phyloP scores from a whole-genome alignment of 1,139 yeast genomes.

The Candida albicans region DNA sequence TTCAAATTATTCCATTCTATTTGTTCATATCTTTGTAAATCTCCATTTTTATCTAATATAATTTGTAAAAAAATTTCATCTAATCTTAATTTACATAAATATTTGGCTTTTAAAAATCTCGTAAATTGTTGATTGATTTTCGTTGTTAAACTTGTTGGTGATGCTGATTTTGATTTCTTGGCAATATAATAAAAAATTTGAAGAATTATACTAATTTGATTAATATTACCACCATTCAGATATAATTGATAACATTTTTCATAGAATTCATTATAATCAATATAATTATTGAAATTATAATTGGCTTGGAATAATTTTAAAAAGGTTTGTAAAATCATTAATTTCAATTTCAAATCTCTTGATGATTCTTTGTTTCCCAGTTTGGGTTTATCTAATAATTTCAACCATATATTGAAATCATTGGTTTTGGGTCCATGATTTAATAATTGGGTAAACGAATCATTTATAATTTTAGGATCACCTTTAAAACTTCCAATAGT shows the following conservation, averaged over 20 bases:
- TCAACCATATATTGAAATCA: conserved; percentile 12
- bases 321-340: conserved; percentile 30
- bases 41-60: conserved; percentile 21
- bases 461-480: conserved; percentile 45
- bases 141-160: conserved; percentile 5
- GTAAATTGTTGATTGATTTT: conserved; percentile 28
- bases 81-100: conserved; percentile 31
- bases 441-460: conserved; percentile 45
- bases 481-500: conserved; percentile 66
- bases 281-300: conserved; percentile 9
- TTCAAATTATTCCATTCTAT: conserved; percentile 23
- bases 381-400: conserved; percentile 6
- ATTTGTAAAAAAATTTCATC: conserved; percentile 33
- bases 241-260: conserved; percentile 59
- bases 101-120: conserved; percentile 28
- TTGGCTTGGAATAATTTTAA: conserved; percentile 39
- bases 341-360: conserved; percentile 23
- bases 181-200: conserved; percentile 38
- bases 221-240: conserved; percentile 41
- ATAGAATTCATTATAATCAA: conserved; percentile 27
- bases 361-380: neutral
- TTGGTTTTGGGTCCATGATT: conserved; percentile 24
- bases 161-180: conserved; percentile 8
- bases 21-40: conserved; percentile 5
- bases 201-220: conserved; percentile 33